Evolutionary conservation across 345 rosid species (phyloP).

Genomic region (Pelargonium nanum): DNA sequence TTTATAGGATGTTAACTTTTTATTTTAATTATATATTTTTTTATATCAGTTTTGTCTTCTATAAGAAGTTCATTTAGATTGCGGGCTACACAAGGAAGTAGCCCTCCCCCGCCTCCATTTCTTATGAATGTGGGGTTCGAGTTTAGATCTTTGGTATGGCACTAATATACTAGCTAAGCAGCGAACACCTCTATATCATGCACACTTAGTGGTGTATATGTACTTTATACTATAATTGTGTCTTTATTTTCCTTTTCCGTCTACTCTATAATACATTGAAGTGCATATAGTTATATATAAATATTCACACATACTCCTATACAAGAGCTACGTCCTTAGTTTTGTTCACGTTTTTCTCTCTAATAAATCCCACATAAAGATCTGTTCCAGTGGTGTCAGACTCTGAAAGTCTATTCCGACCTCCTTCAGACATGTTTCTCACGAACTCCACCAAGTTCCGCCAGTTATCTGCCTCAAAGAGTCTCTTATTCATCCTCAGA

Average conservation of each 20-base stretch:
- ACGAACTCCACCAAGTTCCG: conserved; percentile 66
- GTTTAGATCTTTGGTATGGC: background rate
- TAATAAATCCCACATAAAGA: conserved; percentile 58
- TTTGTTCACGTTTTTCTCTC: conserved; percentile 22
- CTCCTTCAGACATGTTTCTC: conserved; percentile 66
- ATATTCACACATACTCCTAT: conserved; percentile 12
- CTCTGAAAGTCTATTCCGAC: conserved; percentile 43
- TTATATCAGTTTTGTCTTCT: background rate
- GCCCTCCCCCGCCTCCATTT: background rate
- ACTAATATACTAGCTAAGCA: background rate
- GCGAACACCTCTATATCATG: conserved; percentile 12
- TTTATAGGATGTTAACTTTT: too few species aligned
- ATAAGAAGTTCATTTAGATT: background rate
- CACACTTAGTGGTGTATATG: conserved; percentile 14
- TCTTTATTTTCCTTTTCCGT: conserved; percentile 2
- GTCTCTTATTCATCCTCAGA: conserved; percentile 71
- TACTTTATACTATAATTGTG: conserved; percentile 1
- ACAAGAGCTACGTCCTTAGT: conserved; percentile 40
- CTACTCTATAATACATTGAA: conserved; percentile 4
- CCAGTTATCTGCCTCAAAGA: conserved; percentile 86
- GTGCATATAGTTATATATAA: conserved; percentile 5
- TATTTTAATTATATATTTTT: too few species aligned
- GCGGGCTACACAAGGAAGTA: background rate
- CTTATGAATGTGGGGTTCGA: background rate
- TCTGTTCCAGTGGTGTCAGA: conserved; percentile 41